A percentile compares a stretch with the other conserved stretches of the same genome.
phyloP scores from a whole-genome alignment of 305 asterid species.

The Rubia balearica region DNA sequence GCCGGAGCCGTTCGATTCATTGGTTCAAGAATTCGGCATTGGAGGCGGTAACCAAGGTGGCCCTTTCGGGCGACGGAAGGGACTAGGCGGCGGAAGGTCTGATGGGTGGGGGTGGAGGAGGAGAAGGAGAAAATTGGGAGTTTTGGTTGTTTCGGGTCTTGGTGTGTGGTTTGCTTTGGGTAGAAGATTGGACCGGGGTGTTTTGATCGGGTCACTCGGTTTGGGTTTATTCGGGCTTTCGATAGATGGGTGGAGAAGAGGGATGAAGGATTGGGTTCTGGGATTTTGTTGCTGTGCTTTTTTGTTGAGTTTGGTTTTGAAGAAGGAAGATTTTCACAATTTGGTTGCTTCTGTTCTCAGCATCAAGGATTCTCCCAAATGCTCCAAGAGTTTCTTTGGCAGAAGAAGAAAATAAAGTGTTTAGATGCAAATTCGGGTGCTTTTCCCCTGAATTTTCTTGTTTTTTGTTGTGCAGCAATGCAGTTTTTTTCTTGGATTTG shows the following conservation, averaged over 20 bases:
- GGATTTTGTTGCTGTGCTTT: constrained; percentile 72
- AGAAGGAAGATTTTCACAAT: constrained; percentile 35
- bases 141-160: constrained; percentile 34
- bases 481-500: background rate
- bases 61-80: constrained; percentile 34
- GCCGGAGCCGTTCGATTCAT: constrained; percentile 56
- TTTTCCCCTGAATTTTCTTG: background rate
- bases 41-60: constrained; percentile 51
- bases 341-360: constrained; percentile 27
- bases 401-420: constrained; percentile 33
- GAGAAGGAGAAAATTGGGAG: constrained; percentile 12
- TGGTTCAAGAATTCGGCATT: constrained; percentile 46
- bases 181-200: constrained; percentile 36
- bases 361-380: constrained; percentile 32
- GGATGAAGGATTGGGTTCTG: constrained; percentile 50
- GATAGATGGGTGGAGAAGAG: constrained; percentile 47
- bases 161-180: constrained; percentile 44
- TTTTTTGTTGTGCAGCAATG: background rate
- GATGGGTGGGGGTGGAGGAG: constrained; percentile 49
- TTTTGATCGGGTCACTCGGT: constrained; percentile 36
- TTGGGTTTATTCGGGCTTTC: constrained; percentile 54
- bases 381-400: constrained; percentile 28
- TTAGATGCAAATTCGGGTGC: background rate
- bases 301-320: constrained; percentile 38
- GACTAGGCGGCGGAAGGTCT: constrained; percentile 48